These are phyloP conservation scores for Verticillium nonalfalfae DNA, from an alignment of 2,329 filamentous ascomycete genomes.

Conservation along the genomic window DNA sequence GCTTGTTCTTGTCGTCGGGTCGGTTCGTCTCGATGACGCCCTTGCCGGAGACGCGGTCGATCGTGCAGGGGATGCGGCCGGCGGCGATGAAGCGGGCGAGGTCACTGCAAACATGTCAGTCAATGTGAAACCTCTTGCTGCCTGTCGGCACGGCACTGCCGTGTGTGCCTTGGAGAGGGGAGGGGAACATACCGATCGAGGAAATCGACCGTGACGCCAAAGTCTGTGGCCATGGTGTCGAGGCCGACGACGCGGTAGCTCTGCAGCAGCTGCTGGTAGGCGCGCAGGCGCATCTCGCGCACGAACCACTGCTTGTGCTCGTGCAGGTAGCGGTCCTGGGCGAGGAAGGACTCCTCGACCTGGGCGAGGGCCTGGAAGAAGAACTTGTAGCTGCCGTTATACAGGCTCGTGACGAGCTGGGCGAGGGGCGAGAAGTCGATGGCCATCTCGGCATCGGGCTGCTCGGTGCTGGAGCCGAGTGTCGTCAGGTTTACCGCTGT, in stretches of 20 bases:
- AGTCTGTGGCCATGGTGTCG: slow-evolving; percentile 93
- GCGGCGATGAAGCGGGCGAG: slow-evolving; percentile 95
- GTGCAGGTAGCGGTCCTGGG: slow-evolving; percentile 87
- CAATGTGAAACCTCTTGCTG: neutral
- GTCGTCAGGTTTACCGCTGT: slow-evolving; percentile 83
- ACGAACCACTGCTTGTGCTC: slow-evolving; percentile 98
- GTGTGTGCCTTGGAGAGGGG: no score
- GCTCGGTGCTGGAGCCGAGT: slow-evolving; percentile 61
- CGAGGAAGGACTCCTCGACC: slow-evolving; percentile 91
- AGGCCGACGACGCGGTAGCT: slow-evolving; percentile 97
- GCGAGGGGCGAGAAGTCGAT: slow-evolving; percentile 88
- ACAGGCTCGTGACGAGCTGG: slow-evolving; percentile 83
- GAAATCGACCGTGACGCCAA: slow-evolving; percentile 95
- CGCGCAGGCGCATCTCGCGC: slow-evolving; percentile 93
- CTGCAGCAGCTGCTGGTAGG: slow-evolving; percentile 94
- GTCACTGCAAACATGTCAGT: slow-evolving; percentile 51
- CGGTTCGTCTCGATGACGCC: slow-evolving; percentile 97
- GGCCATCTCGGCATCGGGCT: slow-evolving; percentile 71
- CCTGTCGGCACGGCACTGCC: neutral
- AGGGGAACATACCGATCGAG: slow-evolving; percentile 69
- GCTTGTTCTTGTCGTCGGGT: slow-evolving; percentile 98
- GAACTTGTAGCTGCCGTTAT: slow-evolving; percentile 86
- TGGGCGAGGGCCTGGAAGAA: slow-evolving; percentile 87
- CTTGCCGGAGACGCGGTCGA: slow-evolving; percentile 92
- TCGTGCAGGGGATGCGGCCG: slow-evolving; percentile 91